Percentiles rank a stretch among this genome's conserved stretches.
These are phyloP conservation scores for Hypoxylon fuscum DNA, from an alignment of 495 filamentous ascomycete genomes.

Conservation along the genomic window DNA sequence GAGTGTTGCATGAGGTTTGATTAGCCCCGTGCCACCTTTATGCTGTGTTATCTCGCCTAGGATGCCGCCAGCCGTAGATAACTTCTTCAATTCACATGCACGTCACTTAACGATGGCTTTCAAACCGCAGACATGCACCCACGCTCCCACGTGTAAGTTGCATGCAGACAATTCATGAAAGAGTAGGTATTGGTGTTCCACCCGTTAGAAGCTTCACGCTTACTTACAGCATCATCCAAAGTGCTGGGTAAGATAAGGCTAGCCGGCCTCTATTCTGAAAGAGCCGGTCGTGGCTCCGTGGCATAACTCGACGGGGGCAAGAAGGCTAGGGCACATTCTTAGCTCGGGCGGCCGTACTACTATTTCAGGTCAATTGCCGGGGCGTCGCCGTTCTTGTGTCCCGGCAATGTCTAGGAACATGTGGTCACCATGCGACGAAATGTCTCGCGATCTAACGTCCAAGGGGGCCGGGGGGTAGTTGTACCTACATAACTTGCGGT, in stretches of 20 bases:
- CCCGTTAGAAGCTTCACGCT: constrained; percentile 3
- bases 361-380: constrained; percentile 21
- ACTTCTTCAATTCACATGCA: constrained; percentile 12
- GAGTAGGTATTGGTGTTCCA: constrained; percentile 6
- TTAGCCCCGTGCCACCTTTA: neutral
- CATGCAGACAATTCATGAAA: neutral
- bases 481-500: constrained; percentile 12
- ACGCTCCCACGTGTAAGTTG: neutral
- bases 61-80: neutral
- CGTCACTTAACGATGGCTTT: neutral
- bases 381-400: constrained; percentile 24
- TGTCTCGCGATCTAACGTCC: constrained; percentile 29
- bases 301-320: neutral
- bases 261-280: neutral
- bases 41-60: constrained; percentile 5
- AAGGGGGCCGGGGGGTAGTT: constrained; percentile 7
- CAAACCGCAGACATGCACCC: neutral
- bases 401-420: constrained; percentile 28
- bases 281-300: neutral
- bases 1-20: neutral
- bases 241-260: constrained; percentile 1
- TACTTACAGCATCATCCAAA: neutral
- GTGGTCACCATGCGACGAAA: constrained; percentile 35
- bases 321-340: constrained; percentile 2
- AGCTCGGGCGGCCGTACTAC: neutral